Base-by-base conservation (phyloP, 805 yeast species). In the Saturnispora galanensis region DNA sequence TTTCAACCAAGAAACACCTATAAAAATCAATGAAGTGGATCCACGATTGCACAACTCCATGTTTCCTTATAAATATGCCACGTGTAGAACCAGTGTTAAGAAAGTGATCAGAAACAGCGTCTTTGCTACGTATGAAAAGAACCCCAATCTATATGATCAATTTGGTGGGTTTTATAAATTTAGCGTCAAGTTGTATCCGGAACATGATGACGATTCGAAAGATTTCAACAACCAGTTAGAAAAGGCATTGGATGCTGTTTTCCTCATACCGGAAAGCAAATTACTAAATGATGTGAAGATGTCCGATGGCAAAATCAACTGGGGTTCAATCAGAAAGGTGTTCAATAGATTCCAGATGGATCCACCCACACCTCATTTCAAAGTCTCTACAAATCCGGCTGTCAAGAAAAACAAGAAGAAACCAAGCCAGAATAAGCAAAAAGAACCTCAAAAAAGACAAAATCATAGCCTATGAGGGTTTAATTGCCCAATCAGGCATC, bases 401-500 rank as follows among this genome's bases (percentile, higher is more conserved):
- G 5, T 12, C 4, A 18, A 13, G 10, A 5, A n/a, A 10, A 15
- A 33, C 16, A n/a, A 26, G 9, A 26, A 6, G 38, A 26, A 31
- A 18, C 4, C 10, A 30, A 21, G 4, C 6, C 18, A 11, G 12
- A 17, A 17, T 3, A 10, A 16, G 1, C 17, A 35, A 29, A 34
- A 15, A 6, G 18, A 12, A 29, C 29, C n/a, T 15, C 29, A 16
- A 28, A n/a, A 30, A 15, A 4, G 7, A 7, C 9, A 7, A 21
- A 21, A 21, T 21, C 6, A 5, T 21, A 21, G 26, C 26, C 30
- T 16, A 30, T 34, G 12, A 29, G 26, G 6, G 13, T 18, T 35
- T 54, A n/a, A 55, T 30, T 10, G 67, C 58, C 84, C 84, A 78
- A 0, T 38, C 31, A 0, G 84, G 84, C 15, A 57, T 43, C 1